A percentile compares a stretch with the other conserved stretches of the same genome.
These are phyloP conservation scores for Colletotrichum kahawae DNA, from an alignment of 2,329 filamentous ascomycete species.

Conservation along the genomic window DNA sequence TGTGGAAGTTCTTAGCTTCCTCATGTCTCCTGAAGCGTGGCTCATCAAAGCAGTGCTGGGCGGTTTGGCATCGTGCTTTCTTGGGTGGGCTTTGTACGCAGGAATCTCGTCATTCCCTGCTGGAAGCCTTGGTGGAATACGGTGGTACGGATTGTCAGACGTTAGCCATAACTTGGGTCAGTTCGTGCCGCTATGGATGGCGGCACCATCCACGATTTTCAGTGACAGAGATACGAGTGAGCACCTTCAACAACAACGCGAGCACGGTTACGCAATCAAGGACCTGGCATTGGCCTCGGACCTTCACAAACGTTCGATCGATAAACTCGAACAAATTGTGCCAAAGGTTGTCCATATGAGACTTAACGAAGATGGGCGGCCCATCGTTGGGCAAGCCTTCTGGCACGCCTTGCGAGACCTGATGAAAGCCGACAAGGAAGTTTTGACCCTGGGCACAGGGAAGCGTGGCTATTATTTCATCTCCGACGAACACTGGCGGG, in stretches of 20 bases:
- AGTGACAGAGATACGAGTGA: constrained; percentile 9
- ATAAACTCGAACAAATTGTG: constrained; percentile 53
- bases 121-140: background rate
- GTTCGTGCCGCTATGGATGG: constrained; percentile 28
- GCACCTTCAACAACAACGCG: constrained; percentile 15
- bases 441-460: constrained; percentile 51
- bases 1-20: background rate
- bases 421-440: constrained; percentile 52
- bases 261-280: constrained; percentile 34
- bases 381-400: constrained; percentile 64
- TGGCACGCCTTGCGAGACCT: constrained; percentile 67
- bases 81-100: background rate
- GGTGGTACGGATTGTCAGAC: constrained; percentile 30
- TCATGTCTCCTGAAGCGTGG: background rate
- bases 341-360: constrained; percentile 64
- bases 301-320: constrained; percentile 41
- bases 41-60: background rate
- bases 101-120: constrained; percentile 1
- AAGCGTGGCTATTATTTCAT: constrained; percentile 42
- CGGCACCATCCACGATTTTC: constrained; percentile 9
- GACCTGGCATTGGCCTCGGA: constrained; percentile 32
- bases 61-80: background rate
- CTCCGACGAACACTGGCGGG: constrained; percentile 52
- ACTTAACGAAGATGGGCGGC: constrained; percentile 54
- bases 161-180: constrained; percentile 30